Conservation (phyloP, 2,329 filamentous ascomycete species). For the Neonectria faginata region DNA sequence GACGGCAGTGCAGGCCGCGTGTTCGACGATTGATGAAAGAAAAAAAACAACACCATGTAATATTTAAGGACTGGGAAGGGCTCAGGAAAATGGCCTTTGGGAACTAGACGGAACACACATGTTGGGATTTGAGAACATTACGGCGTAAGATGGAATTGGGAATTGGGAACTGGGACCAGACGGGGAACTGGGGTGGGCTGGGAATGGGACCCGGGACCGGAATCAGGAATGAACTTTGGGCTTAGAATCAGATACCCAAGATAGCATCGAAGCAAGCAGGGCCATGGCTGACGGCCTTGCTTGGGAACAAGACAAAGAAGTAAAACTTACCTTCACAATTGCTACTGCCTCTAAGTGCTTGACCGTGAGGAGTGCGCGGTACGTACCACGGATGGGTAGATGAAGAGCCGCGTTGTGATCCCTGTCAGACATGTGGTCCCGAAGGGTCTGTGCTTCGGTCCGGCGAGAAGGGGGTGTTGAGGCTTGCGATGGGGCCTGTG, state of each 20-base stretch:
- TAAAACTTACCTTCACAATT: not conserved
- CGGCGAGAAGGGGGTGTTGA: conserved; percentile 20
- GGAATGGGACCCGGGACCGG: conserved; percentile 11
- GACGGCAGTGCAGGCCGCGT: conserved; percentile 16
- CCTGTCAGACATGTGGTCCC: conserved; percentile 49
- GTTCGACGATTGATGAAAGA: conserved; percentile 37
- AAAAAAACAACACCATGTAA: conserved; percentile 32
- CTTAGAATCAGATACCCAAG: conserved; percentile 39
- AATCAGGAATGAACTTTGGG: conserved; percentile 27
- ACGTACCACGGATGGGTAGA: conserved; percentile 29
- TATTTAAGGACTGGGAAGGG: conserved; percentile 26
- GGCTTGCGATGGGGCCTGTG: not conserved
- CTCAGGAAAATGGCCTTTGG: conserved; percentile 18
- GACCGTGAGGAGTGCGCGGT: conserved; percentile 23
- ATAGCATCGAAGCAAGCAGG: conserved; percentile 28
- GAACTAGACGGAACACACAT: conserved; percentile 19
- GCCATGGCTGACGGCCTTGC: conserved; percentile 24
- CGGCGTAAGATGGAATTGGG: conserved; percentile 27
- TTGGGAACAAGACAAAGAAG: conserved; percentile 14
- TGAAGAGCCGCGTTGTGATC: conserved; percentile 45
- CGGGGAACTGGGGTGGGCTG: conserved; percentile 10
- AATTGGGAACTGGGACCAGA: conserved; percentile 18
- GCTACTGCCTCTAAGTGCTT: conserved; percentile 1
- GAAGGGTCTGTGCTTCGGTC: conserved; percentile 41
- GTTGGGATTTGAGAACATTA: conserved; percentile 22